Evolutionary conservation across 2,329 filamentous ascomycete genomes (phyloP).

Genomic region (Clarireedia sp.): DNA sequence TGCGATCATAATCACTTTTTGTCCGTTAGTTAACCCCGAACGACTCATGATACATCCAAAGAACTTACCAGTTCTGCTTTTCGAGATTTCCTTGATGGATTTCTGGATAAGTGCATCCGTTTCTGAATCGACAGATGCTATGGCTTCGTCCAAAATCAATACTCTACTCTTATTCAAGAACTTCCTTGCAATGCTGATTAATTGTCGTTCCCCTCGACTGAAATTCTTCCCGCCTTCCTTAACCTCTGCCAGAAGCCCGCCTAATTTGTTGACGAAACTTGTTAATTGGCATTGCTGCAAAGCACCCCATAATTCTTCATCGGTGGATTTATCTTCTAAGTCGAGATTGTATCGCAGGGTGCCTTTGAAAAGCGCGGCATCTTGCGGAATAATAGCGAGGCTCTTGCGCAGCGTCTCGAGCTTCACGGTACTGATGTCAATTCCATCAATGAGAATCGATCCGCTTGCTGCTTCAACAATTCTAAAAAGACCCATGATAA

Average conservation of each 20-base stretch:
- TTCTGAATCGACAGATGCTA: slow-evolving; percentile 38
- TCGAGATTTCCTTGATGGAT: no score
- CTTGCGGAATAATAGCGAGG: slow-evolving; percentile 23
- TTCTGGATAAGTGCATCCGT: not conserved
- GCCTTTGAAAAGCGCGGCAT: slow-evolving; percentile 78
- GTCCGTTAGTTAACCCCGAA: no score
- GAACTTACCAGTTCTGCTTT: no score
- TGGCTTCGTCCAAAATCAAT: slow-evolving; percentile 63
- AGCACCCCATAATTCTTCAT: not conserved
- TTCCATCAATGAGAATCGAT: slow-evolving; percentile 18
- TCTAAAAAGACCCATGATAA: slow-evolving; percentile 6
- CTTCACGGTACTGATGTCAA: slow-evolving; percentile 26
- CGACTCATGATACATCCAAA: no score
- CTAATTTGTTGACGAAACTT: not conserved
- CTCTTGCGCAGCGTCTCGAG: slow-evolving; percentile 18
- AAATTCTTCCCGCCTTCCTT: not conserved
- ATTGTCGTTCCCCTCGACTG: slow-evolving; percentile 61
- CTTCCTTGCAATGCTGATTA: slow-evolving; percentile 61
- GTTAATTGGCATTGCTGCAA: not conserved
- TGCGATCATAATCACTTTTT: no score
- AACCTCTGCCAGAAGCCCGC: not conserved
- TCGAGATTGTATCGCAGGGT: slow-evolving; percentile 85
- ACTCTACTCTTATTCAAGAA: slow-evolving; percentile 61
- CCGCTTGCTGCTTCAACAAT: slow-evolving; percentile 31
- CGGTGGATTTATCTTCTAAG: slow-evolving; percentile 42